Conservation (phyloP, 2,329 filamentous ascomycete genomes). For the Claviceps spartinae region DNA sequence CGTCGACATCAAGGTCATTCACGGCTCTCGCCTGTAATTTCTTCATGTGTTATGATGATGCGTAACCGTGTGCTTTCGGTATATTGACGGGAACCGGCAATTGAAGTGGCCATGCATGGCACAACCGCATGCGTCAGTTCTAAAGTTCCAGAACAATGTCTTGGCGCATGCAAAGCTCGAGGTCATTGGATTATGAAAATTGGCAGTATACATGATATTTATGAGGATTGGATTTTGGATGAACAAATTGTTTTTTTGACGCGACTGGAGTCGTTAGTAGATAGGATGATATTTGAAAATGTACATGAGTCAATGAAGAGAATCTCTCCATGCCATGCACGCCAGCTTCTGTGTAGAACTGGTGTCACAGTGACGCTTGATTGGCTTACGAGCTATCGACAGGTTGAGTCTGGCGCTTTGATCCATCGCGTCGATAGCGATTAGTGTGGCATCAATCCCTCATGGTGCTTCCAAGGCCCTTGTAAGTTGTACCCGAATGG, state of each 20-base stretch:
- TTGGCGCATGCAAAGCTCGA: conserved; percentile 11
- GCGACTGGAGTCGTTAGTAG: conserved; percentile 24
- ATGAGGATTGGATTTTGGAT: conserved; percentile 8
- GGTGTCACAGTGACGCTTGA: not conserved
- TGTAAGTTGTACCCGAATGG: too few relatives aligned
- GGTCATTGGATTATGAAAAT: conserved; percentile 15
- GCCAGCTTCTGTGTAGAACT: too few relatives aligned
- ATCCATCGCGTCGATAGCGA: too few relatives aligned
- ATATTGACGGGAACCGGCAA: conserved; percentile 7
- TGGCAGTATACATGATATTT: conserved; percentile 8
- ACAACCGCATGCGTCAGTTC: not conserved
- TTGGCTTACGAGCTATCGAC: not conserved
- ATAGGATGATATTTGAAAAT: conserved; percentile 24
- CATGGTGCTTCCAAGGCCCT: too few relatives aligned
- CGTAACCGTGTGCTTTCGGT: not conserved
- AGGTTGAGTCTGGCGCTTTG: not conserved
- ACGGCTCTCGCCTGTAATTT: conserved; percentile 54
- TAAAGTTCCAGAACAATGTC: conserved; percentile 5
- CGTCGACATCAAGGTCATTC: conserved; percentile 98
- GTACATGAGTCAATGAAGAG: conserved; percentile 26
- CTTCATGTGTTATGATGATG: not conserved
- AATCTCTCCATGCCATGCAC: conserved; percentile 12
- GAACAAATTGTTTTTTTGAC: conserved; percentile 19
- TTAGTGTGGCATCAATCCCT: too few relatives aligned
- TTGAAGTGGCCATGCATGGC: not conserved